phyloP scores from a whole-genome alignment of 768 basidiomycete species.

The Collybia sordida region DNA sequence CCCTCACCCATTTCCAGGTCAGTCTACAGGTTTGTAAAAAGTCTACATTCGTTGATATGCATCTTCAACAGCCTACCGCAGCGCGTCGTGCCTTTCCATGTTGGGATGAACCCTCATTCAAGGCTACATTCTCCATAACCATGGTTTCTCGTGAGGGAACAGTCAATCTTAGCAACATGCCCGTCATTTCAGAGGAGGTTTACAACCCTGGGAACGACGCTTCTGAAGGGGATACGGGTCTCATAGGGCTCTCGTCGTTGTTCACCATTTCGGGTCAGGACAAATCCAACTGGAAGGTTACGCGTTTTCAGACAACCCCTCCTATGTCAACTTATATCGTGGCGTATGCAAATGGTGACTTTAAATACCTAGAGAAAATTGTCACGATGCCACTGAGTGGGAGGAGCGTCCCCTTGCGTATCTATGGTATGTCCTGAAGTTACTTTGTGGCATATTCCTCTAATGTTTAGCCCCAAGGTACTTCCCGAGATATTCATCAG shows the following conservation, averaged over 20 bases:
- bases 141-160: slow-evolving; percentile 79
- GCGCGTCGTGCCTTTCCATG: slow-evolving; percentile 84
- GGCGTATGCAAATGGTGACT: slow-evolving; percentile 82
- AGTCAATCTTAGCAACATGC: slow-evolving; percentile 87
- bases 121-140: slow-evolving; percentile 79
- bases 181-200: slow-evolving; percentile 59
- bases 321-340: slow-evolving; percentile 89
- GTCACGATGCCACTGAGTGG: slow-evolving; percentile 81
- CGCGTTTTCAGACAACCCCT: slow-evolving; percentile 79
- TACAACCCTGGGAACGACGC: slow-evolving; percentile 32
- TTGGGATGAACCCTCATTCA: slow-evolving; percentile 95
- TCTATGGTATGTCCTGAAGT: slow-evolving; percentile 64
- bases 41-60: neutral
- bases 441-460: neutral
- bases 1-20: slow-evolving; percentile 90
- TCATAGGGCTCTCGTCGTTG: slow-evolving; percentile 40
- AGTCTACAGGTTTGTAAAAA: slow-evolving; percentile 1
- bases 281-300: slow-evolving; percentile 83
- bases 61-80: slow-evolving; percentile 64
- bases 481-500: slow-evolving; percentile 79
- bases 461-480: slow-evolving; percentile 45
- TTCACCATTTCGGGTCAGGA: slow-evolving; percentile 31
- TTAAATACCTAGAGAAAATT: slow-evolving; percentile 69
- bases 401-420: slow-evolving; percentile 76
- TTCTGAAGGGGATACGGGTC: slow-evolving; percentile 27